phyloP scores from a whole-genome alignment of 129 eudicot genomes.

The Pittosporum tobira region DNA sequence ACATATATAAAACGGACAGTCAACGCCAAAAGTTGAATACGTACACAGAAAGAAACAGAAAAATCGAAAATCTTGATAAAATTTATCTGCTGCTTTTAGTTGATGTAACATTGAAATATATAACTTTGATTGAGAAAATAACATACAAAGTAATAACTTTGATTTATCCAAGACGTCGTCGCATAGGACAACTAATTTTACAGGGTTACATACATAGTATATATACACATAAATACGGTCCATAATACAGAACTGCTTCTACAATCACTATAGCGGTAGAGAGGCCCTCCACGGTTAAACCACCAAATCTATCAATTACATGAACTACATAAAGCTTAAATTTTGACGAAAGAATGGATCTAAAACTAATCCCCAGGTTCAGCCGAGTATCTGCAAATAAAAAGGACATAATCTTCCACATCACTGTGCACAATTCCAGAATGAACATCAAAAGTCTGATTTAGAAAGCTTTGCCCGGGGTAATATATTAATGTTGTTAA shows the following conservation, averaged over 20 bases:
- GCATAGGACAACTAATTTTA: neutral
- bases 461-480: conserved; percentile 69
- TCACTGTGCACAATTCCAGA: conserved; percentile 2
- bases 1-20: too few species aligned
- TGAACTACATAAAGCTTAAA: too few species aligned
- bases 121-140: too few species aligned
- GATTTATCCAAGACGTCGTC: too few species aligned
- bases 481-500: conserved; percentile 43
- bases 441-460: conserved; percentile 42
- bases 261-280: conserved; percentile 18
- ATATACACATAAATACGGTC: conserved; percentile 38
- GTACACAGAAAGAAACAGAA: too few species aligned
- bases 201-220: conserved; percentile 21
- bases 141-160: too few species aligned
- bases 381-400: conserved; percentile 6
- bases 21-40: too few species aligned
- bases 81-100: too few species aligned
- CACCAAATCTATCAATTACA: conserved; percentile 11
- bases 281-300: conserved; percentile 18
- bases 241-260: conserved; percentile 19
- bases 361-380: conserved; percentile 19
- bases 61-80: too few species aligned
- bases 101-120: too few species aligned
- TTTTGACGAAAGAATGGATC: too few species aligned
- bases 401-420: neutral